Percentiles rank a stretch among this genome's conserved stretches.
Conservation (phyloP, 2,329 filamentous ascomycete species). For the Fusarium sp. region DNA sequence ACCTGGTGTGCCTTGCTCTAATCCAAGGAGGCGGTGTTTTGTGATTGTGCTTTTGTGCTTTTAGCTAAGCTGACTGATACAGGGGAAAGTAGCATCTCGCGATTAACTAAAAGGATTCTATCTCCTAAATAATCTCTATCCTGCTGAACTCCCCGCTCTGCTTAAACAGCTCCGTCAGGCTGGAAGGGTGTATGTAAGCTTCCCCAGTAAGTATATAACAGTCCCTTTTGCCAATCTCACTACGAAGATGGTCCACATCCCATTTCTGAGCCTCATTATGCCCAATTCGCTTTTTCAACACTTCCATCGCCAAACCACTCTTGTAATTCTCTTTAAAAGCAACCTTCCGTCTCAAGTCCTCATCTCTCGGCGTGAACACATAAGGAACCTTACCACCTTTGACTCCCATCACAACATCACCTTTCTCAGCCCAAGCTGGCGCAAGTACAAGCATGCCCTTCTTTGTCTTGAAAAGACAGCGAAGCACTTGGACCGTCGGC, state of each 20-base stretch:
- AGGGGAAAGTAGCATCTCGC: too few species aligned
- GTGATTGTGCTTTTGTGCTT: too few species aligned
- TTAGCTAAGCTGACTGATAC: too few species aligned
- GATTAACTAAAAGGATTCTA: too few species aligned
- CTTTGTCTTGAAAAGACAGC: not conserved
- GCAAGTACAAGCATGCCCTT: not conserved
- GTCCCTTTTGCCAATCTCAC: not conserved
- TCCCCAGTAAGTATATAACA: slow-evolving; percentile 5
- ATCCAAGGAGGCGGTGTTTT: too few species aligned
- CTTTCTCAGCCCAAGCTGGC: slow-evolving; percentile 6
- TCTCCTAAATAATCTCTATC: not conserved
- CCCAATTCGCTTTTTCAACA: not conserved
- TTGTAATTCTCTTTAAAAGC: not conserved
- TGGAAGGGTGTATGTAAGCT: not conserved
- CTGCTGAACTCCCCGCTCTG: not conserved
- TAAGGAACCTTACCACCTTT: slow-evolving; percentile 6
- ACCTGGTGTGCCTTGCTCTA: too few species aligned
- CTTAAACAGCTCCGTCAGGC: rapidly evolving
- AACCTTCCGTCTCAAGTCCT: not conserved
- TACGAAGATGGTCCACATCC: not conserved
- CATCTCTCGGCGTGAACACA: not conserved
- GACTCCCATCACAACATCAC: slow-evolving; percentile 3
- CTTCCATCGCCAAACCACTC: not conserved
- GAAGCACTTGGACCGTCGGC: slow-evolving; percentile 1
- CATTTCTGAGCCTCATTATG: not conserved